Conservation (phyloP, 2,329 filamentous ascomycete genomes). For the Colletotrichum camelliae region DNA sequence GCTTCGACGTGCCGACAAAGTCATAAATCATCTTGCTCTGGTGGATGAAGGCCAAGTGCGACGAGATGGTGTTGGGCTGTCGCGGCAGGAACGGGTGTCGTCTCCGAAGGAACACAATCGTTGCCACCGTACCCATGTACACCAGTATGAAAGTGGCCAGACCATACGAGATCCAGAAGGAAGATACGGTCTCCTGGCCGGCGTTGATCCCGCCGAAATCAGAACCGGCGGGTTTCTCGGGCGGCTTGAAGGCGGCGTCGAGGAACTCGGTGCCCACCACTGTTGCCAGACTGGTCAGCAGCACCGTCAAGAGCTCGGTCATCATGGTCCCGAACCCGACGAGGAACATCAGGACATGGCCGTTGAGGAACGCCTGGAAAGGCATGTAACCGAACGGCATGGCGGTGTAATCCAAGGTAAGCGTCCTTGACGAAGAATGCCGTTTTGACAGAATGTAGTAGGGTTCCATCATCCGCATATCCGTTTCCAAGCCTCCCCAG, state of each 20-base stretch:
- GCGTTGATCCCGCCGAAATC: conserved; percentile 43
- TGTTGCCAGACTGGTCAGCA: conserved; percentile 68
- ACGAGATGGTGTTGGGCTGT: conserved; percentile 80
- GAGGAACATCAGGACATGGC: conserved; percentile 69
- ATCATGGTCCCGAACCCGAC: conserved; percentile 75
- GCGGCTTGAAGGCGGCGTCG: conserved; percentile 27
- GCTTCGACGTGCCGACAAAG: conserved; percentile 73
- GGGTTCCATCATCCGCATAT: conserved; percentile 76
- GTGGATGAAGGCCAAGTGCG: conserved; percentile 78
- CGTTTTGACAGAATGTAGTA: conserved; percentile 73
- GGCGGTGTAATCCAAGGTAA: conserved; percentile 76
- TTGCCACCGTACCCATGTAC: conserved; percentile 66
- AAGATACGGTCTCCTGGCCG: conserved; percentile 65
- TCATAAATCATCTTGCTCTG: conserved; percentile 80
- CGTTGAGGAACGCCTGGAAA: conserved; percentile 64
- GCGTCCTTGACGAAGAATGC: conserved; percentile 67
- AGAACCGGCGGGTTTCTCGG: neutral
- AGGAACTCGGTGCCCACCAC: conserved; percentile 69
- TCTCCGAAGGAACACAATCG: conserved; percentile 65
- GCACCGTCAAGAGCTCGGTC: conserved; percentile 74
- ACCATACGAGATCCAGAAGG: conserved; percentile 70
- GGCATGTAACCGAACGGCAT: conserved; percentile 72
- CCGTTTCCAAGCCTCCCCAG: conserved; percentile 73
- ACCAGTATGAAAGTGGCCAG: conserved; percentile 69
- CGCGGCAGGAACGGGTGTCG: conserved; percentile 76